phyloP scores from a whole-genome alignment of 2,329 filamentous ascomycete genomes.

The Monascus ruber region DNA sequence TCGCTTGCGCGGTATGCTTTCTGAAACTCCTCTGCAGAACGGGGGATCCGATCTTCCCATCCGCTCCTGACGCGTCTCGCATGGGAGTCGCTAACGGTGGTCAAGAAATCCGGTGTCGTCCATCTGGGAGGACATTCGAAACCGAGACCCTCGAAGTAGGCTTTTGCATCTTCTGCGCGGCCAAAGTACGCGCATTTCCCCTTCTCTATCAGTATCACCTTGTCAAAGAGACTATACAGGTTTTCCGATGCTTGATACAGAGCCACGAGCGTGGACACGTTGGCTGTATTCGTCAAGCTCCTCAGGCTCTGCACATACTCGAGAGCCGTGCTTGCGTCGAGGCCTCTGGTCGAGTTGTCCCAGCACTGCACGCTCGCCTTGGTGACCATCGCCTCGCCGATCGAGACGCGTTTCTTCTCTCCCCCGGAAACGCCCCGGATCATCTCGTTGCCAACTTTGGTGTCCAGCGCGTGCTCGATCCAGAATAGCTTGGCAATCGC shows the following conservation, averaged over 20 bases:
- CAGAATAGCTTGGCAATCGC: slow-evolving; percentile 62
- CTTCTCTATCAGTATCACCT: slow-evolving; percentile 55
- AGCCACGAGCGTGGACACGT: slow-evolving; percentile 53
- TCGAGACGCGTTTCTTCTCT: slow-evolving; percentile 68
- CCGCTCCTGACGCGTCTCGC: slow-evolving; percentile 47
- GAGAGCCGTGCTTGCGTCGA: slow-evolving; percentile 62
- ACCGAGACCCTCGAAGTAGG: slow-evolving; percentile 60
- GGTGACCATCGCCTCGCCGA: slow-evolving; percentile 64
- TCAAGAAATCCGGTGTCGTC: slow-evolving; percentile 67
- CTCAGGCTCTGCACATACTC: slow-evolving; percentile 61
- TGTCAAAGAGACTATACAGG: slow-evolving; percentile 50
- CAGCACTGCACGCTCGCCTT: slow-evolving; percentile 57
- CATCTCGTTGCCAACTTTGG: slow-evolving; percentile 64
- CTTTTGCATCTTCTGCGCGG: slow-evolving; percentile 48
- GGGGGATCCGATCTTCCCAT: slow-evolving; percentile 46
- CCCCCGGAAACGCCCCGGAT: slow-evolving; percentile 61
- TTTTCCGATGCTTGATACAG: slow-evolving; percentile 56
- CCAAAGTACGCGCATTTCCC: slow-evolving; percentile 66
- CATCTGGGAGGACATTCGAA: slow-evolving; percentile 60
- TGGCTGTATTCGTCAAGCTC: slow-evolving; percentile 52
- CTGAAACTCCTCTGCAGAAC: slow-evolving; percentile 45
- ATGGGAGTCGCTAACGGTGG: slow-evolving; percentile 56
- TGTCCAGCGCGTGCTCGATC: slow-evolving; percentile 59
- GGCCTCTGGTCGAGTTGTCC: slow-evolving; percentile 64
- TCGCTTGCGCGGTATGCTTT: slow-evolving; percentile 40